These are phyloP conservation scores for Grosmannia serpens DNA, from an alignment of 2,329 filamentous ascomycete species.

Conservation along the genomic window DNA sequence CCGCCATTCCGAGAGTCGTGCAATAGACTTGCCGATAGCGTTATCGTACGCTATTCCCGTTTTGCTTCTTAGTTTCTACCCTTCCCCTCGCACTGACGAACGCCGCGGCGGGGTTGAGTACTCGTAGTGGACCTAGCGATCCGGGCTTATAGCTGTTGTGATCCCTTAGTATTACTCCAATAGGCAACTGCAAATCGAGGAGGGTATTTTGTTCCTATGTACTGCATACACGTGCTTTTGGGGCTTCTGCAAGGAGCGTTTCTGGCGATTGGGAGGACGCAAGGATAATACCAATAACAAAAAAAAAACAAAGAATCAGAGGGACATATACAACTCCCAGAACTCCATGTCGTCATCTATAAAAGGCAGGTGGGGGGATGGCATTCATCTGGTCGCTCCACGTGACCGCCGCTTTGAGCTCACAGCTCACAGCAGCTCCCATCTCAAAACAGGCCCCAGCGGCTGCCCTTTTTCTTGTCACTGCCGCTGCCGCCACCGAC, in stretches of 20 bases:
- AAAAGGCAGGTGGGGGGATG: not conserved
- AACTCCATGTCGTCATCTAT: not conserved
- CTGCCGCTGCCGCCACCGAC: not conserved
- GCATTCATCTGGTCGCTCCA: not conserved
- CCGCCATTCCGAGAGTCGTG: too few species aligned
- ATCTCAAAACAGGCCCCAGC: conserved; percentile 10
- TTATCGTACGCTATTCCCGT: too few species aligned
- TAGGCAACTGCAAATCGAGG: not conserved
- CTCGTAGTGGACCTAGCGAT: too few species aligned
- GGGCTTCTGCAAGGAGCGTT: not conserved
- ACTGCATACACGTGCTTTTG: not conserved
- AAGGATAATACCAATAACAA: not conserved
- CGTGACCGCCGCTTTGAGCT: not conserved
- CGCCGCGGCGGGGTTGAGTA: too few species aligned
- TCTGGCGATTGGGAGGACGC: not conserved
- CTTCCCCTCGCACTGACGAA: too few species aligned
- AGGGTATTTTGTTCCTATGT: not conserved
- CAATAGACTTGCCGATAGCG: too few species aligned
- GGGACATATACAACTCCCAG: not conserved
- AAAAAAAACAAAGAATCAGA: not conserved
- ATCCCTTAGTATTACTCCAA: too few species aligned
- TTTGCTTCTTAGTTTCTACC: too few species aligned
- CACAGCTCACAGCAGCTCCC: not conserved
- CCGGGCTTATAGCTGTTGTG: too few species aligned
- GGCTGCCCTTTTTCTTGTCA: conserved; percentile 6